Base-by-base conservation (phyloP, 2,329 filamentous ascomycete species). In the Diplodia mutila region DNA sequence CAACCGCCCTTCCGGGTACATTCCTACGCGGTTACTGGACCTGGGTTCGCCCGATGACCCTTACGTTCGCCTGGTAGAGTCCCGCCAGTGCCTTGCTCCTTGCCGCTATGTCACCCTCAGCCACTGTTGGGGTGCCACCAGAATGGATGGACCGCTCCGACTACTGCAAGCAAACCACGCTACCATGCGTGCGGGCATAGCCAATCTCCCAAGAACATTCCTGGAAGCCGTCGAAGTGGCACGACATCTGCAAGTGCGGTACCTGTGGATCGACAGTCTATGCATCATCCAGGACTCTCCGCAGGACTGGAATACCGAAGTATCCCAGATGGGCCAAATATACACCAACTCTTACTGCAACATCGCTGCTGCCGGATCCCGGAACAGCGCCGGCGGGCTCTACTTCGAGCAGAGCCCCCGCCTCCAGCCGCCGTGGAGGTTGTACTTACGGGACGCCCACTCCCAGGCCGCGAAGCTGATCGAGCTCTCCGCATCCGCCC, bases 241-340 rank as follows among this genome's bases (percentile, higher is more conserved):
- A 23, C 37, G 54, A 12, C 21, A 16, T 18, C 21, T 59, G n/a
- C 34, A 42, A 25, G 34, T 46, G 14, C 54, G 54, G 4, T 63
- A 70, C 27, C 48, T 70, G 16, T 70, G 69, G 69, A 70, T 70
- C 34, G 69, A 70, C 32, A 61, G 69, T 27, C 65, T 70, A 9
- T 70, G 69, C 46, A 70, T 70, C 51, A 48, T 70, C 32, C 69
- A 70, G 63, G 67, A 70, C 32, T 32, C 29, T 2, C 25, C 46
- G 18, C 63, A 54, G 16, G 67, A 70, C 27, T 65, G 65, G 64
- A n/a, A 32, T n/a, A 16, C 57, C 7, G 59, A 68, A 23, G 46
- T 61, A 18, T 27, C 51, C 8, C 29, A 16, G 9, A 68, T 68
- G 61, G 61, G 14, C 9, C 25, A 49, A n/a, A 49, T 68, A 6